Base-by-base conservation (phyloP, 331 rosid genomes). In the Acacia pycnantha region DNA sequence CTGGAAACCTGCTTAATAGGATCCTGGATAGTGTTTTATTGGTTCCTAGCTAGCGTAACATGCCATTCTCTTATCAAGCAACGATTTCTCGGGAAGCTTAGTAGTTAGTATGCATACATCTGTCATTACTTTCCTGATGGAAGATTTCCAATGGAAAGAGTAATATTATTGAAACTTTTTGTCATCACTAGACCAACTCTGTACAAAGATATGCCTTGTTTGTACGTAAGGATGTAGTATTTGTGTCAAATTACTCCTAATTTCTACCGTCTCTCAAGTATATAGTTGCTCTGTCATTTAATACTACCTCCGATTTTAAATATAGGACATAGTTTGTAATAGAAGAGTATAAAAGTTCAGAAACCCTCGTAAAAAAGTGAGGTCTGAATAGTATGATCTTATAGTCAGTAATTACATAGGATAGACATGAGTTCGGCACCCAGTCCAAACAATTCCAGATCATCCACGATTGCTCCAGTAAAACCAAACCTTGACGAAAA, bases 1-100 rank as follows among this genome's bases (percentile, higher is more conserved):
- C 77, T 95, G 98, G 98, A 84, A 77, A 81, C 89, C 92, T 50
- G 90, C 87, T 15, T 91, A 69, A 43, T 5, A 6, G 43, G 21
- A 75, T 74, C 19, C 44, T n/a, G 3, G 54, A 58, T 53, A 26
- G 26, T 53, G 35, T 69, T 66, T 2, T 40, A 14, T 66, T 67
- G 21, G 19, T 53, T 65, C 48, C 73, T 40, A 21, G 84, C 48
- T 44, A 27, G 50, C 22, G 37, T 53, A 53, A 22, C 37, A n/a
- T 33, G 16, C 1, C 56, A 50, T 67, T 58, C 12, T 19, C 35
- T 46, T 59, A 3, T 21, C 5, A 14, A 13, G 58, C 51, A 41
- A 78, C 44, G 15, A 65, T 65, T 65, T 19, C 35, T 47, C 8
- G 48, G 54, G 24, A 29, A 69, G 54, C 67, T n/a, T 68, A 2